Base-by-base conservation (phyloP, 495 filamentous ascomycete species). In the Talaromyces borbonicus region DNA sequence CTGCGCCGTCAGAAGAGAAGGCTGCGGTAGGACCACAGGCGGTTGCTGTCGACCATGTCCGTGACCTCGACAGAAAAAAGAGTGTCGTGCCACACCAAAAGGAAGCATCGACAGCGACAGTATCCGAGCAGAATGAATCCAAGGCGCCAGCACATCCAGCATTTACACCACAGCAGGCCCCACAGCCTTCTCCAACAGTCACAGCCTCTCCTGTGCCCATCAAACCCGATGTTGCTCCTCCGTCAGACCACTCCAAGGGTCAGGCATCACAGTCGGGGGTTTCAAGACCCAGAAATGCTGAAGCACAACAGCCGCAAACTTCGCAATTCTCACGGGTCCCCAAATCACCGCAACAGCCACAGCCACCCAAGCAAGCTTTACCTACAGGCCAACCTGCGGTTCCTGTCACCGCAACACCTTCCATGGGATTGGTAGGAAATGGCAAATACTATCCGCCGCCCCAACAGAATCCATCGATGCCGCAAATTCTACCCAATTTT, bases 31-130 rank as follows among this genome's bases (percentile, higher is more conserved):
- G 12, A 20, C 16, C 24, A 31, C 30, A 43, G 38, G 32, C 8
- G n/a, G 33, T 24, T 29, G 19, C 37, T 20, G 49, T 52, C 48
- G 6, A 37, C 45, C 9, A 43, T 48, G 30, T 20, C 56, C 15
- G 51, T 58, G 31, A 54, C 56, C 48, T 63, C 19, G 62, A 63
- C 47, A 55, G 54, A 3, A 60, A 62, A 49, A 52, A 54, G 31
- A 58, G 65, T 49, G 15, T 31, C 19, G 31, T 26, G 31, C 19
- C 19, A 14, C 36, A 18, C 56, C 27, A 48, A 57, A 48, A 60
- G 55, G 3, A 57, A 40, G 38, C 53, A 42, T 12, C 52, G 30
- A 24, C 46, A 9, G 18, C 46, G 30, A 16, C 8, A 12, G 31
- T 50, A 27, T 27, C 27, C 15, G 29, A 19, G 6, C 27, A 46